Conservation (phyloP, 2,329 filamentous ascomycete genomes). For the Colletotrichum lindemuthianum region DNA sequence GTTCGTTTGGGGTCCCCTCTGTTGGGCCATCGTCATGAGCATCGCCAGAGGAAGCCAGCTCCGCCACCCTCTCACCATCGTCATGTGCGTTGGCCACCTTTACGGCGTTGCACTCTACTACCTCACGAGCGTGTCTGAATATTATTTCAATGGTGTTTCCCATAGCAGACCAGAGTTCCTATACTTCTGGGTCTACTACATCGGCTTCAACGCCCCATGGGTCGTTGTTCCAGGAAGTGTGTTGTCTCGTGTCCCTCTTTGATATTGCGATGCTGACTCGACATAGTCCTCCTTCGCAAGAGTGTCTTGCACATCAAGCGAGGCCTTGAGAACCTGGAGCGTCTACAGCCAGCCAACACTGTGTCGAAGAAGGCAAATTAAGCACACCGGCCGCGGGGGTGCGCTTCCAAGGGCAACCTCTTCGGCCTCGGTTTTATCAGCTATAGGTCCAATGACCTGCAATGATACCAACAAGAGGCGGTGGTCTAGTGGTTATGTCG, state of each 20-base stretch:
- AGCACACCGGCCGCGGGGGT: no score
- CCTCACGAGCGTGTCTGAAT: slow-evolving; percentile 63
- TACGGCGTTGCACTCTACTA: slow-evolving; percentile 74
- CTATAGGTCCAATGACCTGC: no score
- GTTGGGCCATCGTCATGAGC: slow-evolving; percentile 57
- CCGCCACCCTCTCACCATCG: slow-evolving; percentile 62
- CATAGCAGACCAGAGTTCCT: slow-evolving; percentile 68
- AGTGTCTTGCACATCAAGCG: slow-evolving; percentile 6
- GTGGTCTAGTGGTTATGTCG: no score
- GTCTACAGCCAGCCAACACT: no score
- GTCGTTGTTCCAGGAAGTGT: slow-evolving; percentile 64
- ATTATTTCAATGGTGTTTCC: slow-evolving; percentile 53
- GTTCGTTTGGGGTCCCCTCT: slow-evolving; percentile 70
- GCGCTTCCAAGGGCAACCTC: no score
- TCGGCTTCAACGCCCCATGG: slow-evolving; percentile 71
- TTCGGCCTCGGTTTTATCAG: no score
- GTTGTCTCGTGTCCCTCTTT: slow-evolving; percentile 40
- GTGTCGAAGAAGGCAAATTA: no score
- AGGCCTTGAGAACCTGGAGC: slow-evolving; percentile 25
- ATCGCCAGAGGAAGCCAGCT: slow-evolving; percentile 55
- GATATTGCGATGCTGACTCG: not conserved
- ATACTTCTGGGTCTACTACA: slow-evolving; percentile 73
- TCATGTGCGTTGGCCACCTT: slow-evolving; percentile 63
- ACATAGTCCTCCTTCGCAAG: slow-evolving; percentile 19
- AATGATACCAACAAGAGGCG: no score